These are phyloP conservation scores for Ceratocystis alfenasii DNA, from an alignment of 2,329 filamentous ascomycete species.

Conservation along the genomic window DNA sequence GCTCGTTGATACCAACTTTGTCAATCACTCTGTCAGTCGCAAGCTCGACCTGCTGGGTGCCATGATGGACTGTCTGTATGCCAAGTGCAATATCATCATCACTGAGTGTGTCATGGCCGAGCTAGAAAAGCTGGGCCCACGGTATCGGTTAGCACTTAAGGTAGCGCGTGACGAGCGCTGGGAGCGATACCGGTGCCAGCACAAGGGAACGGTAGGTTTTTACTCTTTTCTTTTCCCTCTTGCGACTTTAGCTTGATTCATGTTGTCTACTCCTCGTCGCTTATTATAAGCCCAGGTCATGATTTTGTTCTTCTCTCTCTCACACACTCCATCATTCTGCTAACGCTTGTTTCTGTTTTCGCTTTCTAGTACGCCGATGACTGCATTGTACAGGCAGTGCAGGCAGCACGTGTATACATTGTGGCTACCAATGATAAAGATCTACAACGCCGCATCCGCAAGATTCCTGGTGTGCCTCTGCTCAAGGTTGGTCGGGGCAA, in stretches of 20 bases:
- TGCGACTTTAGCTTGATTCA: background rate
- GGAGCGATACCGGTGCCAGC: conserved; percentile 74
- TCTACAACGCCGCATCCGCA: conserved; percentile 70
- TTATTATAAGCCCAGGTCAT: too few species aligned
- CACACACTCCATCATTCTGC: background rate
- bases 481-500: conserved; percentile 79
- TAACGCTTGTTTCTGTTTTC: conserved; percentile 3
- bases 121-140: conserved; percentile 76
- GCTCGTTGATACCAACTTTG: conserved; percentile 80
- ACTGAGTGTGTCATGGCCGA: conserved; percentile 69
- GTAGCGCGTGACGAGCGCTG: conserved; percentile 86
- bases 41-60: conserved; percentile 79
- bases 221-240: background rate
- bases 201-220: conserved; percentile 52
- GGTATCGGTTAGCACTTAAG: conserved; percentile 73
- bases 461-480: conserved; percentile 54
- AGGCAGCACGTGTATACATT: conserved; percentile 65
- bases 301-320: background rate
- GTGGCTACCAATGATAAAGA: conserved; percentile 69
- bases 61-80: conserved; percentile 90
- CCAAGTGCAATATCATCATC: conserved; percentile 80
- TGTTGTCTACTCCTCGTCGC: background rate
- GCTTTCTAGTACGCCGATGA: conserved; percentile 56
- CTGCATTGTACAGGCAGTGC: conserved; percentile 64
- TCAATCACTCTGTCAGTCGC: conserved; percentile 78